phyloP scores from a whole-genome alignment of 352 stramenopile species.

The Phytophthora rubi region DNA sequence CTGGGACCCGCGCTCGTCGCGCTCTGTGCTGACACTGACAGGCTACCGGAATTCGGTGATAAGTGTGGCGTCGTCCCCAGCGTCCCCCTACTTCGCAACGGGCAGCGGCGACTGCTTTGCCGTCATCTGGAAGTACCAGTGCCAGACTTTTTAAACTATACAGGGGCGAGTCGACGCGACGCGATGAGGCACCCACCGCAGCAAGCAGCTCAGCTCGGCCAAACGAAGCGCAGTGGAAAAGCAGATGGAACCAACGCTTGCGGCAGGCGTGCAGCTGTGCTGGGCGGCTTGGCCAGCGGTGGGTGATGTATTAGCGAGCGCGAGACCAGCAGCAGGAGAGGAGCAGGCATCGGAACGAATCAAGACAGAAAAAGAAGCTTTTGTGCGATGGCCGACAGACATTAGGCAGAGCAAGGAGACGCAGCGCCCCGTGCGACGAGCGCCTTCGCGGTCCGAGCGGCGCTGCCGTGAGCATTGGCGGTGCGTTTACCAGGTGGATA shows the following conservation, averaged over 20 bases:
- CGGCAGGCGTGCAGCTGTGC: slow-evolving; percentile 24
- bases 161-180: slow-evolving; percentile 37
- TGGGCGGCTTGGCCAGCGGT: slow-evolving; percentile 10
- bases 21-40: slow-evolving; percentile 82
- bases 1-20: slow-evolving; percentile 84
- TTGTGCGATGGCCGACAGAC: slow-evolving; percentile 41
- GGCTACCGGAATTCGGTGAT: slow-evolving; percentile 90
- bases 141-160: slow-evolving; percentile 89
- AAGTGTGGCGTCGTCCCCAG: slow-evolving; percentile 85
- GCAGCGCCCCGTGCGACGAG: slow-evolving; percentile 3
- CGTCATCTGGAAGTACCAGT: slow-evolving; percentile 90
- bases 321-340: slow-evolving; percentile 27
- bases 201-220: slow-evolving; percentile 11
- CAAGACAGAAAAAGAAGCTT: slow-evolving; percentile 41
- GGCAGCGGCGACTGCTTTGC: slow-evolving; percentile 86
- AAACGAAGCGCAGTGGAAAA: slow-evolving; percentile 35
- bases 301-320: slow-evolving; percentile 26
- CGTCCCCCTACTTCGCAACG: slow-evolving; percentile 86
- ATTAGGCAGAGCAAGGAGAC: slow-evolving; percentile 35
- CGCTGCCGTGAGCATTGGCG: slow-evolving; percentile 25
- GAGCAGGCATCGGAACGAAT: slow-evolving; percentile 40
- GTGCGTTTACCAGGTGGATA: slow-evolving; percentile 38
- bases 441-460: slow-evolving; percentile 2
- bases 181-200: slow-evolving; percentile 19
- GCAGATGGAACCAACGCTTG: slow-evolving; percentile 14